Evolutionary conservation across 2,329 filamentous ascomycete genomes (phyloP), one percentile per base, ranked within the genome.

Genomic region (Pseudogymnoascus sp.): DNA sequence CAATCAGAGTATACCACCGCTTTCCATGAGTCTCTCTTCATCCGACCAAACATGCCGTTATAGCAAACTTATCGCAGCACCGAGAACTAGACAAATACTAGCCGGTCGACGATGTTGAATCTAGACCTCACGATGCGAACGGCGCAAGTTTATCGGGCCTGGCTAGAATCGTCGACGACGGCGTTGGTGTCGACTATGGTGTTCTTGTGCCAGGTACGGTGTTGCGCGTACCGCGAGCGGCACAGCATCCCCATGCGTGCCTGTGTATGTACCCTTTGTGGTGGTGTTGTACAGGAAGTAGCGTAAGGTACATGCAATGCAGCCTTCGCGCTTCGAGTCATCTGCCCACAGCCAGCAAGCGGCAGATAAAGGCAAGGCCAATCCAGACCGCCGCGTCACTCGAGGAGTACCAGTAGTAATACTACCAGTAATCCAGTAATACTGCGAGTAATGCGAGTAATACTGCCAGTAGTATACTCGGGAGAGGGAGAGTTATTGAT

Each of bases 221-320:
- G 18, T 39, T 10, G 18, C 25, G 33, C 55, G 36, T 59, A 35
- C 55, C 55, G 55, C 18, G 15, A 21, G 31, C 55, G 31, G 33
- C 55, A 35, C 55, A 35, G 31, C 31, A 35, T 59, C 31, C 55
- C 52, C n/a, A 35, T 59, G 31, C 31, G 31, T 59, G 55, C 55
- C 55, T 37, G 33, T 36, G 55, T 27, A 35, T 59, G 15, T 59
- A 39, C 29, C n/a, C 35, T 35, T 35, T 27, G 36, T 39, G 29
- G 31, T 59, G 55, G 55, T 39, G 36, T 39, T 59, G 55, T 35
- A 35, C 36, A 21, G 21, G 55, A 59, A 9, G 31, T 59, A 36
- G 55, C 31, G 31, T 18, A 35, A 59, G 31, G 31, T 59, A 35
- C 55, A 59, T 35, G 29, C 55, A 36, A n/a, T 5, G 27, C 9